Percentiles rank a stretch among this genome's conserved stretches.
These are phyloP conservation scores for Melanopsichium pennsylvanicum DNA, from an alignment of 1,284 basidiomycete genomes.

Conservation along the genomic window DNA sequence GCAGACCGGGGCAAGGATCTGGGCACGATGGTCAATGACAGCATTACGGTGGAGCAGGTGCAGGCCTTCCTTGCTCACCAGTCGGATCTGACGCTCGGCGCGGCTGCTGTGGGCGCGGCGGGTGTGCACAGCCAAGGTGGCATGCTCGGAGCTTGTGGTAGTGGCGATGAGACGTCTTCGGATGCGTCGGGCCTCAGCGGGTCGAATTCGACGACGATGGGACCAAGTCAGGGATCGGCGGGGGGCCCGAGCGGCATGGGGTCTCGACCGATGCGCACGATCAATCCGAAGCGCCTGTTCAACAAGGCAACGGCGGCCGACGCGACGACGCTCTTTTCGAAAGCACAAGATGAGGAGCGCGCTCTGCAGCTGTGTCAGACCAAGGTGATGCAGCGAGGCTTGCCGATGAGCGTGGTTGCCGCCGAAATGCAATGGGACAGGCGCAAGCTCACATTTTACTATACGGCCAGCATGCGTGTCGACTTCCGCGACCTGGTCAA, in stretches of 20 bases:
- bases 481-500: constrained; percentile 95
- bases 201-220: constrained; percentile 20
- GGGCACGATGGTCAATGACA: constrained; percentile 74
- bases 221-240: background rate
- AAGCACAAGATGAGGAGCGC: constrained; percentile 85
- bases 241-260: background rate
- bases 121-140: constrained; percentile 5
- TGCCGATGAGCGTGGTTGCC: constrained; percentile 97
- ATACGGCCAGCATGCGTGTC: constrained; percentile 91
- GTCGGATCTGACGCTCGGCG: constrained; percentile 43
- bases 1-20: constrained; percentile 93
- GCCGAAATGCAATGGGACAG: constrained; percentile 91
- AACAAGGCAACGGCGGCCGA: constrained; percentile 87
- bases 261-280: constrained; percentile 47
- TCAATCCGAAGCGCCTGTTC: constrained; percentile 90
- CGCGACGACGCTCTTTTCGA: constrained; percentile 64
- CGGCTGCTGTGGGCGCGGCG: constrained; percentile 19
- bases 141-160: background rate
- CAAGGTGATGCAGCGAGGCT: constrained; percentile 76
- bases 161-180: constrained; percentile 18
- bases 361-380: constrained; percentile 88
- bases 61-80: constrained; percentile 68
- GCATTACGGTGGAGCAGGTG: constrained; percentile 81
- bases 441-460: constrained; percentile 97
- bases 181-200: constrained; percentile 16